Evolutionary conservation across 2,329 filamentous ascomycete genomes (phyloP).

Genomic region (Aspergillus versicolor): DNA sequence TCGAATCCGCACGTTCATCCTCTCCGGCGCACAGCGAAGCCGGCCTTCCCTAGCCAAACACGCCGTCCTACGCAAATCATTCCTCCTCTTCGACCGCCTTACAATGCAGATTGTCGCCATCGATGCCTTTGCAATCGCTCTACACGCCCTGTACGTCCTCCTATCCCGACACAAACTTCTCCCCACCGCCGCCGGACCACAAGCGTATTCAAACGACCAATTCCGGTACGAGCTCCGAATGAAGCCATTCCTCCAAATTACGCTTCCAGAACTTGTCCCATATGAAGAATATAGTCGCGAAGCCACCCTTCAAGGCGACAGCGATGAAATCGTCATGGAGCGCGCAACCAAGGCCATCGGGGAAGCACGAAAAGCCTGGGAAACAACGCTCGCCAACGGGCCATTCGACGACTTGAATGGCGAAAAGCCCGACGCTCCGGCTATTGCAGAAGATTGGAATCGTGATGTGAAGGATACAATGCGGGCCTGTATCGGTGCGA

Average conservation of each 20-base stretch:
- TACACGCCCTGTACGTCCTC: slow-evolving; percentile 63
- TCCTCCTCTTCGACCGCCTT: slow-evolving; percentile 58
- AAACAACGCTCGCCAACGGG: slow-evolving; percentile 40
- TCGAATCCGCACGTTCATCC: slow-evolving; percentile 67
- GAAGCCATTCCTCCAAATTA: slow-evolving; percentile 73
- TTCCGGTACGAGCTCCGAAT: slow-evolving; percentile 81
- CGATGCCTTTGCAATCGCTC: slow-evolving; percentile 52
- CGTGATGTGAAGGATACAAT: slow-evolving; percentile 60
- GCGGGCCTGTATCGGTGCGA: slow-evolving; percentile 69
- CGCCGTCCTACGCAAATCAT: slow-evolving; percentile 36
- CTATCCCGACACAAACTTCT: slow-evolving; percentile 58
- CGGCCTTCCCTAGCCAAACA: slow-evolving; percentile 22
- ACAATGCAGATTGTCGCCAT: slow-evolving; percentile 66
- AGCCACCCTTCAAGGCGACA: slow-evolving; percentile 44
- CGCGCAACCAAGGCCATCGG: slow-evolving; percentile 39
- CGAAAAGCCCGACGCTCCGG: slow-evolving; percentile 41
- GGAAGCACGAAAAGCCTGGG: slow-evolving; percentile 45
- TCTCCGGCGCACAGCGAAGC: slow-evolving; percentile 31
- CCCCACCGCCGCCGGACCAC: slow-evolving; percentile 47
- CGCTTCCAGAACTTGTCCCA: slow-evolving; percentile 65
- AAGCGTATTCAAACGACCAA: slow-evolving; percentile 65
- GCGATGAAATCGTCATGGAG: slow-evolving; percentile 40
- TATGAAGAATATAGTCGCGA: slow-evolving; percentile 60
- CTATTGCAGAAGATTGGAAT: slow-evolving; percentile 62
- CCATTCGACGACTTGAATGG: slow-evolving; percentile 29